Conservation (phyloP, 176 grass and related monocot species). For the Oryza nivara region DNA sequence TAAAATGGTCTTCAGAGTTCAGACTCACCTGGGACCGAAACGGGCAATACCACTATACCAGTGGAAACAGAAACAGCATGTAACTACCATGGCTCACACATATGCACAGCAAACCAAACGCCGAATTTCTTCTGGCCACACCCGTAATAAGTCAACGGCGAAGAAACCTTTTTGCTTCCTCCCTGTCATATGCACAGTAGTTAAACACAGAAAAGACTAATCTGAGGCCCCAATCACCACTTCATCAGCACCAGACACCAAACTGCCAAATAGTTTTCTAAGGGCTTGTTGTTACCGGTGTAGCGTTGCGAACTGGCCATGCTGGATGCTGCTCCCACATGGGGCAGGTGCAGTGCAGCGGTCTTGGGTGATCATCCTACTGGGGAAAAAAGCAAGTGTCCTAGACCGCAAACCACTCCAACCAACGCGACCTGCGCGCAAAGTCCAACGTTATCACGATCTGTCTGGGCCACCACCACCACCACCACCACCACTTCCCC, state of each 20-base stretch:
- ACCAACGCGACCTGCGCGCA: neutral
- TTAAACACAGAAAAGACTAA: neutral
- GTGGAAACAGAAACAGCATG: too few relatives aligned
- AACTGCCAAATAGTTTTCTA: conserved; percentile 9
- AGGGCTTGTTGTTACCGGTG: neutral
- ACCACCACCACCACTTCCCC: neutral
- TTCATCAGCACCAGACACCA: neutral
- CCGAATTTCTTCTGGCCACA: neutral
- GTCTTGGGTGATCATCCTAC: neutral
- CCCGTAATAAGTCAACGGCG: conserved; percentile 1
- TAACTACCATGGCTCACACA: too few relatives aligned
- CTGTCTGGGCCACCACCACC: conserved; percentile 18
- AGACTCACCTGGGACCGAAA: too few relatives aligned
- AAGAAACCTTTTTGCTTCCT: neutral
- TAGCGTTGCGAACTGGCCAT: neutral
- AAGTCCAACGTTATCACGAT: conserved; percentile 29
- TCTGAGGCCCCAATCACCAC: neutral
- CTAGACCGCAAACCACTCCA: neutral
- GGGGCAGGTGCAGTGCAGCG: conserved; percentile 9
- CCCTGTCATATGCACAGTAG: neutral
- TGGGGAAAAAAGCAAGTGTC: neutral
- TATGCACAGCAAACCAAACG: neutral
- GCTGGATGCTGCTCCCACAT: conserved; percentile 37
- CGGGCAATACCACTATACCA: too few relatives aligned
- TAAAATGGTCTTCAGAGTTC: neutral